Evolutionary conservation across 2,329 filamentous ascomycete species (phyloP), one percentile per base, ranked within the genome.

Genomic region (Zymoseptoria ardabiliae): DNA sequence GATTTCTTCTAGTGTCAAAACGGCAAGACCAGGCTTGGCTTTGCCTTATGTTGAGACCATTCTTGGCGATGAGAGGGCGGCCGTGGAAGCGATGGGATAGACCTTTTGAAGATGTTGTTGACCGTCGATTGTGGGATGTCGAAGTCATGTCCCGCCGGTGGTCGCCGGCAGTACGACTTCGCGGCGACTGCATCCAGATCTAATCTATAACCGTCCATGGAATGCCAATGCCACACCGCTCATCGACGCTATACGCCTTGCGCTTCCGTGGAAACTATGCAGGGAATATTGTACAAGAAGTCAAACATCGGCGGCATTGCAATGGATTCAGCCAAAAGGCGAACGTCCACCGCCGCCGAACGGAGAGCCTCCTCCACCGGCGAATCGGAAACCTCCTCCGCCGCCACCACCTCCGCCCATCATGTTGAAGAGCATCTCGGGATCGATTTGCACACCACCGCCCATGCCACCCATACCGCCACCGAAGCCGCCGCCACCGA

Each of bases 381-480:
- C 58, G 56, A 66, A 66, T 28, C 61, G 55, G 58, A 65, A 66
- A 10, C 66, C 65, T 22, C 73, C 78, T 69, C 79, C 78, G n/a
- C 73, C 77, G 68, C 80, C 77, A 41, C 81, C 80, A 63, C 72
- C 78, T 45, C 79, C 79, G 50, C 88, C 88, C 55, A 91, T 90
- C 87, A 91, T 90, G 76, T 86, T 89, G 77, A 90, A 90, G 22
- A 91, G 77, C 63, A 91, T 86, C 19, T 87, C 87, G 20, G 87
- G 87, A 71, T 90, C 86, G 71, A 92, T 90, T 69, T 78, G 69
- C 30, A 70, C 72, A 8, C 76, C 76, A n/a, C 68, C 68, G 30
- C 79, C 78, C 71, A 79, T 77, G 20, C 77, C 76, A 22, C 75
- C 80, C 21, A 70, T 70, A 21, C 76, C 74, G 28, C 73, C 73